Conservation (phyloP, 345 rosid species). For the Eucalyptus regnans region DNA sequence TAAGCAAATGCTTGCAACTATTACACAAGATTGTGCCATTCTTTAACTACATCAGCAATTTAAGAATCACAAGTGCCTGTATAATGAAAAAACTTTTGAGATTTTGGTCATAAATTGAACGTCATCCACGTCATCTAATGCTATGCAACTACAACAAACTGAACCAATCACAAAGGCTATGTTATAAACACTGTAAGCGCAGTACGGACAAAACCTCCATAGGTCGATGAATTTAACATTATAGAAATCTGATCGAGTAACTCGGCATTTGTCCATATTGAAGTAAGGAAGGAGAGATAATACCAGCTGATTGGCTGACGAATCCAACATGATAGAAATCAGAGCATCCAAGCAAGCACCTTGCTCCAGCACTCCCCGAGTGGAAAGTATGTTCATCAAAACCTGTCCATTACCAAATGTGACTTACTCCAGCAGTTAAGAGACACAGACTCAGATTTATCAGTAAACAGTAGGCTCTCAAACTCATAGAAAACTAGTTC, state of each 20-base stretch:
- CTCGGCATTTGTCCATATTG: not conserved
- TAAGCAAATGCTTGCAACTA: not conserved
- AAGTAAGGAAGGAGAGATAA: not conserved
- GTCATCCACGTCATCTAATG: not conserved
- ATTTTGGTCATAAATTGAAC: not conserved
- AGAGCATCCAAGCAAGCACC: slow-evolving; percentile 93
- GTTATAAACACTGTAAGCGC: not conserved
- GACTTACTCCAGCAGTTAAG: not conserved
- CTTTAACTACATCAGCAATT: not conserved
- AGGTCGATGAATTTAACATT: not conserved
- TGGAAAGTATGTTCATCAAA: slow-evolving; percentile 63
- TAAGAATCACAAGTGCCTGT: not conserved
- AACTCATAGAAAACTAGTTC: not conserved
- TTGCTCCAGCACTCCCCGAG: slow-evolving; percentile 70
- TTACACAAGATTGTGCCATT: not conserved
- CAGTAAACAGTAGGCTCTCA: not conserved
- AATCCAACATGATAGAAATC: slow-evolving; percentile 75
- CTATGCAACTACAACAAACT: not conserved
- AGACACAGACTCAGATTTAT: not conserved
- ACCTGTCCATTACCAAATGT: slow-evolving; percentile 8
- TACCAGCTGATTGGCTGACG: slow-evolving; percentile 93
- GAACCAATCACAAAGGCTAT: not conserved
- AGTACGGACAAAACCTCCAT: not conserved
- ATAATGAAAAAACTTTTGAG: not conserved
- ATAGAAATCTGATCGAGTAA: not conserved